Conservation (phyloP, 73 alveolate genomes). For the Loxodes magnus region DNA sequence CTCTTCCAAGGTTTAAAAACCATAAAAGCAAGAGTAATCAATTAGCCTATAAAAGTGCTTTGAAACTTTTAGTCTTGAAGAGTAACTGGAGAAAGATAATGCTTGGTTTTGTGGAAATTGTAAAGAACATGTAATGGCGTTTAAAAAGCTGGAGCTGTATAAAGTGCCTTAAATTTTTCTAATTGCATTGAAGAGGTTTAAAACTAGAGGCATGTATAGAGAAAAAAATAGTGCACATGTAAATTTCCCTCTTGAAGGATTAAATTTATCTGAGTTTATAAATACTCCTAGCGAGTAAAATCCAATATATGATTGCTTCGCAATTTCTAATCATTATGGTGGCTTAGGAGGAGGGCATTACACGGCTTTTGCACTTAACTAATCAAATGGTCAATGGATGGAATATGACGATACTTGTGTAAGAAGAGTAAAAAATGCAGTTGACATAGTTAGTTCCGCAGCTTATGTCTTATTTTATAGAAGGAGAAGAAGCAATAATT, state of each 20-base stretch:
- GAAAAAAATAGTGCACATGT: slow-evolving; percentile 21
- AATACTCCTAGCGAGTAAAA: slow-evolving; percentile 10
- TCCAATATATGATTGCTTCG: slow-evolving; percentile 64
- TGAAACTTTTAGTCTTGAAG: no score
- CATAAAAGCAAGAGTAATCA: no score
- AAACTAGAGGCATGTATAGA: slow-evolving; percentile 25
- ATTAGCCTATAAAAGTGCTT: no score
- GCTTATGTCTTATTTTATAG: slow-evolving; percentile 88
- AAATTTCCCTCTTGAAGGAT: slow-evolving; percentile 56
- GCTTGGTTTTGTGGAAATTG: slow-evolving; percentile 86
- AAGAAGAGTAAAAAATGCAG: slow-evolving; percentile 18
- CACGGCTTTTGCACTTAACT: slow-evolving; percentile 80
- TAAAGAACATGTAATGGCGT: slow-evolving; percentile 62
- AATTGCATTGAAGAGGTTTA: slow-evolving; percentile 68
- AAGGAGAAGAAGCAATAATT: slow-evolving; percentile 45
- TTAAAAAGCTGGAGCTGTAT: slow-evolving; percentile 62
- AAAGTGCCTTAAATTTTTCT: slow-evolving; percentile 70
- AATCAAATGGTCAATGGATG: slow-evolving; percentile 46
- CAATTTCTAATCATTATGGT: slow-evolving; percentile 88
- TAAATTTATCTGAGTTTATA: slow-evolving; percentile 20
- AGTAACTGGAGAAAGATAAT: slow-evolving; percentile 63
- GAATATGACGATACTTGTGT: slow-evolving; percentile 66
- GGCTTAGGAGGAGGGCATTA: slow-evolving; percentile 88
- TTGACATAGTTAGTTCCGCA: slow-evolving; percentile 38
- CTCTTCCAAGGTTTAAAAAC: no score